A percentile compares a stretch with the other conserved stretches of the same genome.
These are phyloP conservation scores for Mycoemilia scoparia DNA, from an alignment of 192 early-diverging fungal genomes.

Conservation along the genomic window DNA sequence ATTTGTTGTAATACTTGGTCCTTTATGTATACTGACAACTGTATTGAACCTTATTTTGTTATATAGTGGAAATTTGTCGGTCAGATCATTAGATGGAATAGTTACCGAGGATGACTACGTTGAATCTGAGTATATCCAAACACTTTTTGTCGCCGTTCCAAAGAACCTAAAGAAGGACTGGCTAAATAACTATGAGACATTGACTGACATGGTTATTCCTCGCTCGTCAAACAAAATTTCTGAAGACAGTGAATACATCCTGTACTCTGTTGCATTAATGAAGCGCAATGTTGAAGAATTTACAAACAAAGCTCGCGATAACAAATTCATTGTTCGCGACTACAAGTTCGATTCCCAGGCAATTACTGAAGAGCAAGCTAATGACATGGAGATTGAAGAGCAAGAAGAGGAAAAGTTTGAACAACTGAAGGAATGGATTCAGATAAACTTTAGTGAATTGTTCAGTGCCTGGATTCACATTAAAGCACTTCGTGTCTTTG, in stretches of 20 bases:
- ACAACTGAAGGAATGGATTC: conserved; percentile 65
- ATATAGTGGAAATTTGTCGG: conserved; percentile 75
- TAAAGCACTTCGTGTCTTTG: conserved; percentile 86
- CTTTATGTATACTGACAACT: neutral
- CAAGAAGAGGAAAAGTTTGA: conserved; percentile 64
- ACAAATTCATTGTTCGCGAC: conserved; percentile 85
- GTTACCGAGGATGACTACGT: conserved; percentile 82
- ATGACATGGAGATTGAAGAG: conserved; percentile 45
- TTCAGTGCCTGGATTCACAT: conserved; percentile 86
- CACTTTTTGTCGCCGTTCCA: conserved; percentile 87
- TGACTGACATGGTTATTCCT: conserved; percentile 92
- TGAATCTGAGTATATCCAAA: conserved; percentile 87
- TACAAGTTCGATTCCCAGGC: conserved; percentile 81
- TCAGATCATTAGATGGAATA: conserved; percentile 64
- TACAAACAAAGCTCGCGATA: conserved; percentile 68
- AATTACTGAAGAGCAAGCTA: conserved; percentile 47
- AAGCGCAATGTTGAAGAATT: conserved; percentile 81
- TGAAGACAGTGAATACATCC: conserved; percentile 87
- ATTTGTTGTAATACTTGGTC: neutral
- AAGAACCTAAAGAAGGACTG: conserved; percentile 67
- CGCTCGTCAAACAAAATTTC: conserved; percentile 78
- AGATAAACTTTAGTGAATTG: conserved; percentile 88
- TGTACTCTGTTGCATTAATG: conserved; percentile 87
- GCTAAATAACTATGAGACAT: conserved; percentile 67
- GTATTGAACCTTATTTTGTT: neutral